Percentiles rank a stretch among this genome's conserved stretches.
Conservation (phyloP, 352 stramenopile genomes). For the Saprolegnia parasitica region DNA sequence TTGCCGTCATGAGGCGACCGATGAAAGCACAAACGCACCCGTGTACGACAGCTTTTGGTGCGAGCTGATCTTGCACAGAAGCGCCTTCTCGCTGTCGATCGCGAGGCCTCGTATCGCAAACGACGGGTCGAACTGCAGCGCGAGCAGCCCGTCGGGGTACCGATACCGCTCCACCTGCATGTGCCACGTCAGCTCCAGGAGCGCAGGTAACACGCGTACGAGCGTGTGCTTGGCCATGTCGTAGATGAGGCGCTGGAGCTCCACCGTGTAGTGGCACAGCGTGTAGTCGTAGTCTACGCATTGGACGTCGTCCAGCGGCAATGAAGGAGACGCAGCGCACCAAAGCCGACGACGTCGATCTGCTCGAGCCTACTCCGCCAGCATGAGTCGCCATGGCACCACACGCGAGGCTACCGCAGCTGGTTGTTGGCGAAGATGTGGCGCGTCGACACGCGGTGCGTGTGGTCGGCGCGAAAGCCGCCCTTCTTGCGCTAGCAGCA, state of each 20-base stretch:
- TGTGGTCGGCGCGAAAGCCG: constrained; percentile 5
- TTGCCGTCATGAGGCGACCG: not conserved
- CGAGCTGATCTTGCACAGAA: constrained; percentile 92
- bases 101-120: constrained; percentile 91
- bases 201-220: constrained; percentile 34
- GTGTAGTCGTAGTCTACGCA: constrained; percentile 93
- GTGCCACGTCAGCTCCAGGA: not conserved
- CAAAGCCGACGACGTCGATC: constrained; percentile 71
- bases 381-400: not conserved
- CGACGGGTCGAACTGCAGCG: constrained; percentile 74
- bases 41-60: constrained; percentile 87
- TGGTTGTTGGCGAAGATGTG: constrained; percentile 69
- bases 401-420: constrained; percentile 31
- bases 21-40: constrained; percentile 38
- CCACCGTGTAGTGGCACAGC: constrained; percentile 88
- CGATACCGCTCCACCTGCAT: constrained; percentile 59
- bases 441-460: constrained; percentile 1
- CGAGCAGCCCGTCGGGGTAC: constrained; percentile 82
- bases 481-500: not conserved
- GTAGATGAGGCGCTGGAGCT: constrained; percentile 91
- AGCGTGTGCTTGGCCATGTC: constrained; percentile 85
- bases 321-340: constrained; percentile 32
- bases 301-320: not conserved
- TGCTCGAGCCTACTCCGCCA: constrained; percentile 26
- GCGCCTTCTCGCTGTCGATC: constrained; percentile 89